Evolutionary conservation across 345 rosid species (phyloP).

Genomic region (Punica granatum): DNA sequence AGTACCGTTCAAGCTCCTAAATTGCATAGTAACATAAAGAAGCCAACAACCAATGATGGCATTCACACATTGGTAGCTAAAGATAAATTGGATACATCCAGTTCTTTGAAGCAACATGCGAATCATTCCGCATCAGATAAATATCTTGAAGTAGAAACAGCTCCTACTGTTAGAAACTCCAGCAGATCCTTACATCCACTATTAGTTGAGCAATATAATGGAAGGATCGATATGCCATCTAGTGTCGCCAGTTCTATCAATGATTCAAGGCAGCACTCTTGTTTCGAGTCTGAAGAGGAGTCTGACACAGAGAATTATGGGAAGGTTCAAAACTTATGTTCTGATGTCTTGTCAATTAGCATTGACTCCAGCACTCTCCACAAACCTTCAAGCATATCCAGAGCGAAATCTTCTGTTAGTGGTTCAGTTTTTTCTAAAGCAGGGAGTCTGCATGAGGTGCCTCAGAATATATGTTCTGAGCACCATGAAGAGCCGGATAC

Average conservation of each 20-base stretch:
- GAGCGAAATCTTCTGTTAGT: background rate
- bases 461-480: background rate
- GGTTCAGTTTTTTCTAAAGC: too few species aligned
- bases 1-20: constrained; percentile 26
- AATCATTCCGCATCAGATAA: constrained; percentile 23
- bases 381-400: background rate
- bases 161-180: constrained; percentile 12
- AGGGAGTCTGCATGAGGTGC: too few species aligned
- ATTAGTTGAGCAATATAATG: constrained; percentile 20
- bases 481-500: background rate
- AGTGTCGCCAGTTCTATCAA: constrained; percentile 17
- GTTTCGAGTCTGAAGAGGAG: constrained; percentile 12
- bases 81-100: constrained; percentile 25
- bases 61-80: constrained; percentile 16
- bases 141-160: constrained; percentile 21
- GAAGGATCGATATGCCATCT: constrained; percentile 14
- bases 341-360: constrained; percentile 9
- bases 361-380: background rate
- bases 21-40: constrained; percentile 26
- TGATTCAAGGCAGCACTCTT: constrained; percentile 7
- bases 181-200: constrained; percentile 19
- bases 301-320: constrained; percentile 11
- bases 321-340: constrained; percentile 20
- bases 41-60: constrained; percentile 27
- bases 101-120: constrained; percentile 21